Percentiles rank a stretch among this genome's conserved stretches.
phyloP scores from a whole-genome alignment of 2,329 filamentous ascomycete species.

The Orbilia blumenaviensis region DNA sequence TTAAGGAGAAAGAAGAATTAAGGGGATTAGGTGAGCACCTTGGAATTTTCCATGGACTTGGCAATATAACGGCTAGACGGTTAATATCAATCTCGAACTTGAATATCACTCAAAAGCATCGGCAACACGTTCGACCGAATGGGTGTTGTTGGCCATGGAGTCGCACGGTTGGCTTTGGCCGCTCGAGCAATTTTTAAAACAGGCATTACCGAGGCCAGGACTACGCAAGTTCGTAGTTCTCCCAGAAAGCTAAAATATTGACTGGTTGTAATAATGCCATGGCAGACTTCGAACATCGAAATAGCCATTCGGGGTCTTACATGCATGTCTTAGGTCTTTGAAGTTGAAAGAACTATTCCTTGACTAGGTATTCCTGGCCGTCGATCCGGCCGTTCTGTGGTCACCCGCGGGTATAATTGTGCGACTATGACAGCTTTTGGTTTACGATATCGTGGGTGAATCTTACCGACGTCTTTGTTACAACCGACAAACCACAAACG shows the following conservation, averaged over 20 bases:
- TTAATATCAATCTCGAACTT: constrained; percentile 1
- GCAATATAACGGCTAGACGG: constrained; percentile 8
- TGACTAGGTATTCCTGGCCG: constrained; percentile 42
- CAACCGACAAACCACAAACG: constrained; percentile 18
- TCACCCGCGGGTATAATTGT: constrained; percentile 5
- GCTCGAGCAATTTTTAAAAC: not conserved
- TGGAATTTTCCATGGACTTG: constrained; percentile 2
- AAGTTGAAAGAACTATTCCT: not conserved
- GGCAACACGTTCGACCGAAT: constrained; percentile 17
- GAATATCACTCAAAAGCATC: constrained; percentile 8
- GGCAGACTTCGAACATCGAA: not conserved
- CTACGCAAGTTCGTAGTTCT: not conserved
- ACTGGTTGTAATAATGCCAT: not conserved
- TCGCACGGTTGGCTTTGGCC: constrained; percentile 4
- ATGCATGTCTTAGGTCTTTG: constrained; percentile 13
- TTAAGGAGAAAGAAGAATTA: not conserved
- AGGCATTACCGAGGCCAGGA: not conserved
- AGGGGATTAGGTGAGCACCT: not conserved
- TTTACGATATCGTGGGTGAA: constrained; percentile 9
- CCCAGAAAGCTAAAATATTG: not conserved
- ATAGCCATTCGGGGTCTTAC: constrained; percentile 4
- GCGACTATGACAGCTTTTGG: not conserved
- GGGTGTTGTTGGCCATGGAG: constrained; percentile 4
- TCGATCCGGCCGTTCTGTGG: constrained; percentile 26
- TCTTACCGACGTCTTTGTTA: not conserved